A percentile compares a stretch with the other conserved stretches of the same genome.
These are phyloP conservation scores for Malania oleifera DNA, from an alignment of 164 flowering plant genomes.

Conservation along the genomic window DNA sequence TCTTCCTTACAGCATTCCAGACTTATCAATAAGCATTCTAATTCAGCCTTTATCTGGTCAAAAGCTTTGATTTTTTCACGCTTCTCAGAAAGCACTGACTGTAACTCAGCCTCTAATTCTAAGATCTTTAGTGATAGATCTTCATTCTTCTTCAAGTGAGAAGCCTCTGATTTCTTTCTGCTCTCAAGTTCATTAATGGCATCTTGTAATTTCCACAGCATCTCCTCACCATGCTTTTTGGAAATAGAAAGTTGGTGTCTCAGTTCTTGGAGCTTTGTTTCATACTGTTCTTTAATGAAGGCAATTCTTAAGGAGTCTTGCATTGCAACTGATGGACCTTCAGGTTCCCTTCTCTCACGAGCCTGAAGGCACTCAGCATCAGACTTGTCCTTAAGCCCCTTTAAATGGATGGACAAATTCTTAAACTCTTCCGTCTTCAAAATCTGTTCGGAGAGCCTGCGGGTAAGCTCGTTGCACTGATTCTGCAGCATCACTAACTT, in stretches of 20 bases:
- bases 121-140: conserved; percentile 52
- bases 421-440: conserved; percentile 84
- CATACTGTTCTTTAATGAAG: conserved; percentile 89
- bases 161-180: conserved; percentile 74
- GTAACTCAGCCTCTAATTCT: conserved; percentile 72
- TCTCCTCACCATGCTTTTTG: conserved; percentile 85
- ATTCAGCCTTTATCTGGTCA: conserved; percentile 77
- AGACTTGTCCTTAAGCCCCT: conserved; percentile 85
- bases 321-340: conserved; percentile 35
- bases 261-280: conserved; percentile 77
- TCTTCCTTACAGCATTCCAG: conserved; percentile 95
- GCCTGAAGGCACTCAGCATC: conserved; percentile 54
- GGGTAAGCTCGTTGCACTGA: conserved; percentile 42
- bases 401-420: conserved; percentile 72
- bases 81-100: conserved; percentile 44
- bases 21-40: conserved; percentile 77
- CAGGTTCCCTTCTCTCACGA: conserved; percentile 58
- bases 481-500: conserved; percentile 38
- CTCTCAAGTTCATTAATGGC: conserved; percentile 76
- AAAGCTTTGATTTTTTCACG: conserved; percentile 58
- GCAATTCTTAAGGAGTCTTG: conserved; percentile 86
- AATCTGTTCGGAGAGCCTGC: conserved; percentile 71
- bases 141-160: conserved; percentile 60
- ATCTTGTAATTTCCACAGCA: conserved; percentile 82
- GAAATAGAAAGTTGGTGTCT: conserved; percentile 70